Percentiles rank a stretch among this genome's conserved stretches.
phyloP scores from a whole-genome alignment of 2,329 filamentous ascomycete genomes.

The Phialophora chinensis region DNA sequence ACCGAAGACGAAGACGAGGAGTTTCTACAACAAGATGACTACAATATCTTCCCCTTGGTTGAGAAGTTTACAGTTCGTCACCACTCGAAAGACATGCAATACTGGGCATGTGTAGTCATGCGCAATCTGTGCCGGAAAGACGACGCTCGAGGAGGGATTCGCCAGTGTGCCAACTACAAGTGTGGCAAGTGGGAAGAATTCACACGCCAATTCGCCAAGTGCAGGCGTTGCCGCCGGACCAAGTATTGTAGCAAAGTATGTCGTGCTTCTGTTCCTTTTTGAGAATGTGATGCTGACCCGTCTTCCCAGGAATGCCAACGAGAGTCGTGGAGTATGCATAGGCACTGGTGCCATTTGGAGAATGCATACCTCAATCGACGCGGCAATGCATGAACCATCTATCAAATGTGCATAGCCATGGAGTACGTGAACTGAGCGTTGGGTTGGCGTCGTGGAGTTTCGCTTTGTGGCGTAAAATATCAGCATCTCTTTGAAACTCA shows the following conservation, averaged over 20 bases:
- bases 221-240: constrained; percentile 89
- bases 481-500: constrained; percentile 13
- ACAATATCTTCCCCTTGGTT: constrained; percentile 97
- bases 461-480: constrained; percentile 8
- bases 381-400: constrained; percentile 20
- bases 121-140: constrained; percentile 98
- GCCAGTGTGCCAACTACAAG: constrained; percentile 97
- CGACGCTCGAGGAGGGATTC: constrained; percentile 88
- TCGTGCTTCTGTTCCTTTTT: neutral
- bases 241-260: constrained; percentile 96
- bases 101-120: constrained; percentile 99
- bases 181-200: constrained; percentile 99
- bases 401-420: constrained; percentile 36
- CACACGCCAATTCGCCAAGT: constrained; percentile 96
- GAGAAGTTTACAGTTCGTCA: constrained; percentile 98
- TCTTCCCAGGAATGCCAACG: constrained; percentile 77
- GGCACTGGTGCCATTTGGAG: constrained; percentile 79
- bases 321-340: constrained; percentile 96
- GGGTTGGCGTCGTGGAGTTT: constrained; percentile 23
- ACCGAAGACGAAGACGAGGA: constrained; percentile 78
- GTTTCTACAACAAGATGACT: constrained; percentile 89
- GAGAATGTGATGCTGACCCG: constrained; percentile 12
- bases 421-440: constrained; percentile 32
- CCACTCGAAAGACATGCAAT: constrained; percentile 97
- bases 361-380: constrained; percentile 34